Evolutionary conservation across 2,329 filamentous ascomycete genomes (phyloP), one percentile per base, ranked within the genome.

Genomic region (Fusarium newnesense): DNA sequence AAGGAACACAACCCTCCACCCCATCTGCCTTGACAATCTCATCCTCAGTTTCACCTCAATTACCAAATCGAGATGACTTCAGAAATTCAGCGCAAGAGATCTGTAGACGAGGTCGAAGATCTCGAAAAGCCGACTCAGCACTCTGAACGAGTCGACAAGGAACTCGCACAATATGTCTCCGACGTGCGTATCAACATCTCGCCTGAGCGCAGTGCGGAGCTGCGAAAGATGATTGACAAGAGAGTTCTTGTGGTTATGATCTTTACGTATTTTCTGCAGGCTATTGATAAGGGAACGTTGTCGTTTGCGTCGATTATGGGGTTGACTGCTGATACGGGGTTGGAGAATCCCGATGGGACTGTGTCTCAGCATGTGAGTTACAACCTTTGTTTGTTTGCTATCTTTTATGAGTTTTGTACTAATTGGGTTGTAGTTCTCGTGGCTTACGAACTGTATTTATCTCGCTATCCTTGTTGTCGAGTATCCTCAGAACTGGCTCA

Each of bases 381-480:
- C 13, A 24, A 24, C 28, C 28, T 30, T 28, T n/a, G 7, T 7
- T 21, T 10, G 1, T 8, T 28, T 19, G 3, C 2, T 4, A 1
- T 15, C 7, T 26, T 1, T 26, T 0, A 15, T 8, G 11, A 4
- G 1, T 18, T 8, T 1, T 10, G 9, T 40, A 8, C 46, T 62
- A 6, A 65, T 9, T 16, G 4, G 4, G 15, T 15, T 16, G 11
- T 11, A 65, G 63, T 65, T 63, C 19, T 65, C 63, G 89, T 94
- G 92, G 92, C 84, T 94, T 58, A 92, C 90, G 1, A 93, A 91
- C 18, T 93, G 90, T 84, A 92, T 94, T 72, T 94, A 94, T 83
- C 90, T 94, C 69, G 90, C 89, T 58, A 90, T 93, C 26, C 83
- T 94, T 15, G 81, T 91, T 52, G 91, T 93, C 72, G 92, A 94